These are phyloP conservation scores for Coprinopsis sp. DNA, from an alignment of 768 basidiomycete genomes.

Conservation along the genomic window DNA sequence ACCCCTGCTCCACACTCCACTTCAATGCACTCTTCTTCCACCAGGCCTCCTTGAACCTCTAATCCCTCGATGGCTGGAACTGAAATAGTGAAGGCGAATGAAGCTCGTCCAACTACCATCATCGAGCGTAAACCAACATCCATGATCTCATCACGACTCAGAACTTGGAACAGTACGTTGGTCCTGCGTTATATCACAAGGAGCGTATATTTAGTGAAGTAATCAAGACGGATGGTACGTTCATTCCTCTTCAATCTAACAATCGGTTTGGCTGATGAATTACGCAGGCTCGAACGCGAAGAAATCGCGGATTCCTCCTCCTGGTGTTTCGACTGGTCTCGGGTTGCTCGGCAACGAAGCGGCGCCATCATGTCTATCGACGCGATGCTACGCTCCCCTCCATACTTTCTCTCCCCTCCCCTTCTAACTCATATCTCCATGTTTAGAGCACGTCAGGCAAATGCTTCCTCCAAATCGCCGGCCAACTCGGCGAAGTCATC, in stretches of 20 bases:
- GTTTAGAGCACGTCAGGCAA: constrained; percentile 94
- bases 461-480: constrained; percentile 86
- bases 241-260: no score
- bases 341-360: constrained; percentile 93
- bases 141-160: constrained; percentile 79
- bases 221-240: no score
- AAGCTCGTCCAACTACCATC: constrained; percentile 48
- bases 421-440: constrained; percentile 1
- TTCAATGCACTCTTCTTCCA: no score
- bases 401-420: neutral
- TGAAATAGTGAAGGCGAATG: constrained; percentile 14
- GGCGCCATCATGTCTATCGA: constrained; percentile 98
- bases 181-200: constrained; percentile 92
- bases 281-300: neutral
- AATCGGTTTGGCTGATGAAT: no score
- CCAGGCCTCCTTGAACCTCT: constrained; percentile 16
- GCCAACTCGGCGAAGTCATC: constrained; percentile 97
- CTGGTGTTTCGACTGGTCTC: constrained; percentile 91
- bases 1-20: constrained; percentile 9
- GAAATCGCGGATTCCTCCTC: constrained; percentile 61
- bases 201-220: constrained; percentile 70
- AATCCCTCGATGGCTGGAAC: constrained; percentile 16
- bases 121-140: constrained; percentile 73
- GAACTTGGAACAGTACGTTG: constrained; percentile 94
- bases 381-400: constrained; percentile 81